Conservation (phyloP, 2,329 filamentous ascomycete genomes). For the Exophiala sp. region DNA sequence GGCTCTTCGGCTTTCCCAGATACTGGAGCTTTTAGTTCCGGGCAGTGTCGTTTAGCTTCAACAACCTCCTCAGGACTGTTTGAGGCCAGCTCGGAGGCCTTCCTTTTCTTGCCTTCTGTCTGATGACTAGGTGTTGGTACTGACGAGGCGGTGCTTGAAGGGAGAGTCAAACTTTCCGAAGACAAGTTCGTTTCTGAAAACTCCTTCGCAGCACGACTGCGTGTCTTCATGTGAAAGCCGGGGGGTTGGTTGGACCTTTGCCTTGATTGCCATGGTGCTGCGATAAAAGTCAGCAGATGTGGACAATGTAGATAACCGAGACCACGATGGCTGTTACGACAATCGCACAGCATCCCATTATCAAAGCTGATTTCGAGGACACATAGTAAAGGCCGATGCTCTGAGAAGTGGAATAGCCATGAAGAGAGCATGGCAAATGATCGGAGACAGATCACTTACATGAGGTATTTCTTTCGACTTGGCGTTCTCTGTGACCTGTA, state of each 20-base stretch:
- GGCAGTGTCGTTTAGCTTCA: background rate
- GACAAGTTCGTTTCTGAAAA: constrained; percentile 3
- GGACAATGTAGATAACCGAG: background rate
- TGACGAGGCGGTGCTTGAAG: background rate
- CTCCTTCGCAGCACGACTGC: constrained; percentile 4
- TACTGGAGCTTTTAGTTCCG: background rate
- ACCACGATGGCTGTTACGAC: too few relatives aligned
- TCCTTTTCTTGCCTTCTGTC: background rate
- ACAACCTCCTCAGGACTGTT: background rate
- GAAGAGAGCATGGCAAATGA: too few relatives aligned
- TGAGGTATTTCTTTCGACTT: background rate
- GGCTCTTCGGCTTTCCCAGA: background rate
- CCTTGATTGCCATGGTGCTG: background rate
- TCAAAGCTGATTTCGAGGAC: too few relatives aligned
- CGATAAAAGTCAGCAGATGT: background rate
- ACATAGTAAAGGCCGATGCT: too few relatives aligned
- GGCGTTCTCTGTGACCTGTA: background rate
- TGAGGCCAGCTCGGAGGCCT: background rate
- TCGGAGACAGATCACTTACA: background rate
- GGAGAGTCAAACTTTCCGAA: background rate
- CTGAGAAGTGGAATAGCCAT: too few relatives aligned
- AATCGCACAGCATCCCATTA: too few relatives aligned
- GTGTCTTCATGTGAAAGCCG: constrained; percentile 21
- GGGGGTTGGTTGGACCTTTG: background rate
- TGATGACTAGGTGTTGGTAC: background rate